These are phyloP conservation scores for Diplotaxis tenuifolia DNA, from an alignment of 345 rosid genomes.

Conservation along the genomic window DNA sequence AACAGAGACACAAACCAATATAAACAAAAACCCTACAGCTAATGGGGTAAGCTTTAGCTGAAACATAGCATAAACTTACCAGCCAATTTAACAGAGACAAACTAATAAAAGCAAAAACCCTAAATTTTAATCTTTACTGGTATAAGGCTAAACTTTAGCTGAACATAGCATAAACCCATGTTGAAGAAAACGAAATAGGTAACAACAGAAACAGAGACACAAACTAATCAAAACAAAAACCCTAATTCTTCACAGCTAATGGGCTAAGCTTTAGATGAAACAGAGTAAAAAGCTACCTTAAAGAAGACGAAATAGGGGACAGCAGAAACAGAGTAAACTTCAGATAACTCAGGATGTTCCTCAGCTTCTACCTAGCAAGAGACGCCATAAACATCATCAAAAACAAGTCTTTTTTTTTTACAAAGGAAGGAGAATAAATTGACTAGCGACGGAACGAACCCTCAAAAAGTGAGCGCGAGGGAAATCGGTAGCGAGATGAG, in stretches of 20 bases:
- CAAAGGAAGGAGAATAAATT: background rate
- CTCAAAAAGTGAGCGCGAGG: constrained; percentile 74
- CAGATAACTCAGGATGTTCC: constrained; percentile 89
- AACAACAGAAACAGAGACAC: background rate
- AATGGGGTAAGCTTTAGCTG: background rate
- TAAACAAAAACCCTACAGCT: background rate
- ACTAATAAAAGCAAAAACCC: background rate
- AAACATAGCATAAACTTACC: background rate
- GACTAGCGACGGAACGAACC: constrained; percentile 41
- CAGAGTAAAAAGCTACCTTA: constrained; percentile 47
- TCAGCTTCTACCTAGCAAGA: constrained; percentile 86
- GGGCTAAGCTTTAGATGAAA: background rate
- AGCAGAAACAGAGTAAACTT: constrained; percentile 77
- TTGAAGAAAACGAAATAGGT: too few relatives aligned
- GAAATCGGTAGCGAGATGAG: constrained; percentile 89
- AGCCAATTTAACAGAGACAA: too few relatives aligned
- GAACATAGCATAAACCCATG: background rate
- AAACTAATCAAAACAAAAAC: background rate
- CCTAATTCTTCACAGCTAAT: background rate
- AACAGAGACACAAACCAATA: background rate
- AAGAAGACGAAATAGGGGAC: constrained; percentile 86
- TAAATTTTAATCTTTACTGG: too few relatives aligned
- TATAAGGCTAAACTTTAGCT: background rate
- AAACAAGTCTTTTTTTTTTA: background rate
- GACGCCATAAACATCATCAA: background rate